Percentiles rank a stretch among this genome's conserved stretches.
Conservation (phyloP, 441 rosid genomes). For the Syzygium syzygioides region DNA sequence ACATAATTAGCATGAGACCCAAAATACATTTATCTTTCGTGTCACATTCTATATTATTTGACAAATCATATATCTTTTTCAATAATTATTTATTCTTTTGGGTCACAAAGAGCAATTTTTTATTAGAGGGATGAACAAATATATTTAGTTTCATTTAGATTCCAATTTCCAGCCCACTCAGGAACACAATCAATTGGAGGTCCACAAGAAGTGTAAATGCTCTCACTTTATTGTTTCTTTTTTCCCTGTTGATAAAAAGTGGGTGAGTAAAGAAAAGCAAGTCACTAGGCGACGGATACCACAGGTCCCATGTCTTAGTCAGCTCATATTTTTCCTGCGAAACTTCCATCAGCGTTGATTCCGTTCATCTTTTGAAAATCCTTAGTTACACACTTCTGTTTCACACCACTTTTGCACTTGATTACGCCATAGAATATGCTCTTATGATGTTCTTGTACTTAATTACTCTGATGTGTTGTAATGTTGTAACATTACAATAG, state of each 20-base stretch:
- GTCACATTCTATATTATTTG: background rate
- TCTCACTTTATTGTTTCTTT: background rate
- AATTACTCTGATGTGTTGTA: too few species aligned
- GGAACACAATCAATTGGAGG: background rate
- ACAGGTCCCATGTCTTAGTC: too few species aligned
- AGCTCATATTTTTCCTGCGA: too few species aligned
- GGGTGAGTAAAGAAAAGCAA: background rate
- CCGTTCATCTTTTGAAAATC: too few species aligned
- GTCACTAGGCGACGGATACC: background rate
- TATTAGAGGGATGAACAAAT: background rate
- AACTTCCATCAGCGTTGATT: too few species aligned
- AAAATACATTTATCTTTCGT: background rate
- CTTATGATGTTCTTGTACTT: background rate
- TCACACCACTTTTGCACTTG: too few species aligned
- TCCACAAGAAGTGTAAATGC: background rate
- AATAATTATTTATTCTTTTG: background rate
- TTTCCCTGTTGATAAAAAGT: too few species aligned
- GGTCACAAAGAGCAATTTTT: background rate
- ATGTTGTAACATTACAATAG: background rate
- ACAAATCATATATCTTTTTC: background rate
- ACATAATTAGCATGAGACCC: background rate
- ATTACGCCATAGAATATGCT: background rate
- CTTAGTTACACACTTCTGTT: too few species aligned
- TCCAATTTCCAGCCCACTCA: background rate
- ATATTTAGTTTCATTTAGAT: background rate